phyloP scores from a whole-genome alignment of 129 eudicot species.

The Escallonia rubra region DNA sequence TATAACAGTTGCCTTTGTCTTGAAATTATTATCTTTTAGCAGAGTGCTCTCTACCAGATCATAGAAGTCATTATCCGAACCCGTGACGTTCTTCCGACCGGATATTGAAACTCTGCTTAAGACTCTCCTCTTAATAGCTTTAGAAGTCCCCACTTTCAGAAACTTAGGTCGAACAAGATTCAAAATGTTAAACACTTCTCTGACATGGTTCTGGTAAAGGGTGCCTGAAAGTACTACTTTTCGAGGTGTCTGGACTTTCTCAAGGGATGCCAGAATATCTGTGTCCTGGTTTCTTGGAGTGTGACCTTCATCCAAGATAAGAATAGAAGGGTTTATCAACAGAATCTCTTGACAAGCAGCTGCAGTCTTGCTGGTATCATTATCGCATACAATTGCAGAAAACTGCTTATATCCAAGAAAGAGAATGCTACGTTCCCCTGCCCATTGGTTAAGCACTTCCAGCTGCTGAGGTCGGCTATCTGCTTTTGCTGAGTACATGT shows the following conservation, averaged over 20 bases:
- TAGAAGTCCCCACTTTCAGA: slow-evolving; percentile 46
- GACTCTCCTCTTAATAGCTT: slow-evolving; percentile 56
- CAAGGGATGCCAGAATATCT: slow-evolving; percentile 59
- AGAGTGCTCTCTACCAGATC: slow-evolving; percentile 66
- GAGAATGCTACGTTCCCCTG: slow-evolving; percentile 48
- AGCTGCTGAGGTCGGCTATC: slow-evolving; percentile 56
- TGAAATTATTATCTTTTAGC: slow-evolving; percentile 48
- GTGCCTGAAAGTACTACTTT: slow-evolving; percentile 94
- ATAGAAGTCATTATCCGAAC: slow-evolving; percentile 52
- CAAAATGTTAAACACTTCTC: slow-evolving; percentile 69
- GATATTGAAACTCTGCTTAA: slow-evolving; percentile 48
- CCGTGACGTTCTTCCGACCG: slow-evolving; percentile 29
- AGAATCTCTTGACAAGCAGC: slow-evolving; percentile 55
- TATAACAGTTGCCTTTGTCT: slow-evolving; percentile 56
- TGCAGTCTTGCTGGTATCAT: slow-evolving; percentile 19
- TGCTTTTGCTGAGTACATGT: slow-evolving; percentile 71
- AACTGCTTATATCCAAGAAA: slow-evolving; percentile 84
- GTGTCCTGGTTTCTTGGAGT: slow-evolving; percentile 80
- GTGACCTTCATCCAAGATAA: slow-evolving; percentile 90
- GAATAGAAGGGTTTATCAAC: slow-evolving; percentile 48
- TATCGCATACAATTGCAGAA: slow-evolving; percentile 59
- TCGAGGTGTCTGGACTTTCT: slow-evolving; percentile 57
- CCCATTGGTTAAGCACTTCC: slow-evolving; percentile 72
- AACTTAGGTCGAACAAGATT: slow-evolving; percentile 83
- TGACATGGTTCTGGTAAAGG: slow-evolving; percentile 78